phyloP scores from a whole-genome alignment of 2,329 filamentous ascomycete species.

The Neofusicoccum ribis region DNA sequence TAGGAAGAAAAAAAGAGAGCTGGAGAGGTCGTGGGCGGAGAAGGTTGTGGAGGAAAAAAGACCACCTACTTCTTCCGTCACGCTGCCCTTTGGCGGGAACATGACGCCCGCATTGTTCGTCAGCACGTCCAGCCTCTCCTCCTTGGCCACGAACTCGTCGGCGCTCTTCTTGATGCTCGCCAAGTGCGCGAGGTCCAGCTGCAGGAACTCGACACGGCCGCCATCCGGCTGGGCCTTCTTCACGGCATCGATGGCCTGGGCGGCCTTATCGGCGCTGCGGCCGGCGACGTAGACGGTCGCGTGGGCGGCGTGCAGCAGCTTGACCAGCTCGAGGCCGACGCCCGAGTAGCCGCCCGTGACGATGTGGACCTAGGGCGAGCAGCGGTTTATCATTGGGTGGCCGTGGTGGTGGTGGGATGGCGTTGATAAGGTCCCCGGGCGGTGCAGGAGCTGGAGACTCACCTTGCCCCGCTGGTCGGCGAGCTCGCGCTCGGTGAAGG shows the following conservation, averaged over 20 bases:
- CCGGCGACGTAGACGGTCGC: slow-evolving; percentile 58
- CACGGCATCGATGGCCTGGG: slow-evolving; percentile 48
- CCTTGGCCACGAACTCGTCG: slow-evolving; percentile 37
- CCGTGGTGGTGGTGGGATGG: background rate
- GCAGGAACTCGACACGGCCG: slow-evolving; percentile 27
- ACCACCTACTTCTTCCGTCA: slow-evolving; percentile 21
- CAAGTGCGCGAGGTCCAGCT: slow-evolving; percentile 46
- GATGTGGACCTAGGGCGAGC: slow-evolving; percentile 33
- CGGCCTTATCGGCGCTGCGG: slow-evolving; percentile 48
- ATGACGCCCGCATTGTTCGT: slow-evolving; percentile 40
- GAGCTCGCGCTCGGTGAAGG: slow-evolving; percentile 46
- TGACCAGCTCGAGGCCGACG: slow-evolving; percentile 54
- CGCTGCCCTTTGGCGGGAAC: slow-evolving; percentile 28
- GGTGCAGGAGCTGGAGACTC: background rate
- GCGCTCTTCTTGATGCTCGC: slow-evolving; percentile 41
- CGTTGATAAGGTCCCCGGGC: background rate
- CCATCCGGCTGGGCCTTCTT: slow-evolving; percentile 31
- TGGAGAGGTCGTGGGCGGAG: too few species aligned
- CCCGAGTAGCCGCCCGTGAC: slow-evolving; percentile 53
- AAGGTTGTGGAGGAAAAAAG: background rate
- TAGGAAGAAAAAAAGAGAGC: background rate
- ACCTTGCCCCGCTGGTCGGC: slow-evolving; percentile 31
- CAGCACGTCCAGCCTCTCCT: slow-evolving; percentile 46
- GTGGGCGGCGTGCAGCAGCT: slow-evolving; percentile 56
- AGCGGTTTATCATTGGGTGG: background rate